Base-by-base conservation (phyloP, 179 eudicot species). In the Drosera spatulata region DNA sequence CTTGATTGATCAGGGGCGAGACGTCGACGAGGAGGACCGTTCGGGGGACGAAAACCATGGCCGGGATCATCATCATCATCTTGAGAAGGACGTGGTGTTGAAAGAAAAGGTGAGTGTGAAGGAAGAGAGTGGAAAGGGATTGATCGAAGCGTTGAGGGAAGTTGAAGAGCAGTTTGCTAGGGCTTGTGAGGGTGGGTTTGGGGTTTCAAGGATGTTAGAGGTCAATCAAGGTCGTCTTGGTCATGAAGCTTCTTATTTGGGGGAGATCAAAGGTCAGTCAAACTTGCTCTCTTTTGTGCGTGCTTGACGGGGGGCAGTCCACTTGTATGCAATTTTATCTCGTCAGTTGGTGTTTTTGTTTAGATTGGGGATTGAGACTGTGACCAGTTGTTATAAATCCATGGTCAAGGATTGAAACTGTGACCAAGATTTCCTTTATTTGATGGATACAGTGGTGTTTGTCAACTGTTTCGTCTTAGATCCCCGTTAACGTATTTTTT, bases 141-240 rank as follows among this genome's bases (percentile, higher is more conserved):
- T 80, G 60, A 12, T 80, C 65, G 83, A 65, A 13, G 88, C 74
- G 15, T 51, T 83, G 65, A 73, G 65, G 67, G 74, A 66, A 59
- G 75, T 80, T 59, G 79, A 77, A 58, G 70, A 67, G 33, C 70
- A 69, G 54, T 83, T 83, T 61, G 10, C 63, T 15, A 80, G 66
- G 64, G 76, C 74, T 41, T 67, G n/a, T 70, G 70, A 78, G 5
- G 64, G 60, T 65, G 83, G 83, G 9, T 12, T 64, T 11, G 74
- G 65, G 13, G 70, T 83, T 62, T 75, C 85, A 22, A 73, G 69
- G 52, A 77, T 80, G 85, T 66, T 83, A 61, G 85, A 83, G 66
- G 66, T 75, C 41, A 59, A 56, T 58, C 45, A 14, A 37, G 33
- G 33, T 22, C 33, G 33, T 22, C 33, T 22, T 22, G 47, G 65